phyloP scores from a whole-genome alignment of 495 filamentous ascomycete species.

The Penicillium verhagenii region DNA sequence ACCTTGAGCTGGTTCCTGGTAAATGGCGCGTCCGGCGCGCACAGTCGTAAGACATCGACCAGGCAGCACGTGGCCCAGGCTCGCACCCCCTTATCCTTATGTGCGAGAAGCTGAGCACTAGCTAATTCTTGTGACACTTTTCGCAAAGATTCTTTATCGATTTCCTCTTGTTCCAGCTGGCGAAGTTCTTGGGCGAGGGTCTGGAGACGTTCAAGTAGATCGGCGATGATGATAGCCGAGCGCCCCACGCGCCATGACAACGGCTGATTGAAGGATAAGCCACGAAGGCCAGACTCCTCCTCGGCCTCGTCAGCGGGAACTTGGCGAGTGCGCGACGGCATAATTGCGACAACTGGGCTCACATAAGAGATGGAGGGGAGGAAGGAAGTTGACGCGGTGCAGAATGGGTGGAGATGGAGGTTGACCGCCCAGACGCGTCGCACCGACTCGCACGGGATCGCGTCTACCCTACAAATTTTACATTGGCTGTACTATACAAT shows the following conservation, averaged over 20 bases:
- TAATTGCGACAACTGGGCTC: constrained; percentile 32
- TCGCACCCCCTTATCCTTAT: constrained; percentile 90
- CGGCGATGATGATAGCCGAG: constrained; percentile 73
- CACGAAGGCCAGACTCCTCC: constrained; percentile 39
- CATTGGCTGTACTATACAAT: not conserved
- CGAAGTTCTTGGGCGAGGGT: constrained; percentile 79
- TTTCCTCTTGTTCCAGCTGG: constrained; percentile 83
- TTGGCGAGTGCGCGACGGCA: constrained; percentile 52
- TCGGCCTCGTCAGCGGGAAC: constrained; percentile 39
- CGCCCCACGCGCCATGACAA: constrained; percentile 92
- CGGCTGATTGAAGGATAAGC: constrained; percentile 71
- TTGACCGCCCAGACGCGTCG: constrained; percentile 34
- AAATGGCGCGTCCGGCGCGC: constrained; percentile 94
- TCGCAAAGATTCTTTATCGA: constrained; percentile 73
- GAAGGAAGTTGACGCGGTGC: constrained; percentile 18
- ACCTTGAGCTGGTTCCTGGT: constrained; percentile 89
- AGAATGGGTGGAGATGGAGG: constrained; percentile 17
- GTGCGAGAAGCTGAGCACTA: constrained; percentile 73
- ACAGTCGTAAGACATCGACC: constrained; percentile 90
- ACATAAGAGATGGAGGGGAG: constrained; percentile 23
- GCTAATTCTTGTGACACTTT: constrained; percentile 88
- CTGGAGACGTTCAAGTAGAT: constrained; percentile 78
- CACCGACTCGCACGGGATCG: constrained; percentile 32
- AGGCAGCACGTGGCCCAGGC: constrained; percentile 87
- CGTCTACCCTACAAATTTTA: constrained; percentile 18